These are phyloP conservation scores for Carnegiea gigantea DNA, from an alignment of 179 eudicot species.

Conservation along the genomic window DNA sequence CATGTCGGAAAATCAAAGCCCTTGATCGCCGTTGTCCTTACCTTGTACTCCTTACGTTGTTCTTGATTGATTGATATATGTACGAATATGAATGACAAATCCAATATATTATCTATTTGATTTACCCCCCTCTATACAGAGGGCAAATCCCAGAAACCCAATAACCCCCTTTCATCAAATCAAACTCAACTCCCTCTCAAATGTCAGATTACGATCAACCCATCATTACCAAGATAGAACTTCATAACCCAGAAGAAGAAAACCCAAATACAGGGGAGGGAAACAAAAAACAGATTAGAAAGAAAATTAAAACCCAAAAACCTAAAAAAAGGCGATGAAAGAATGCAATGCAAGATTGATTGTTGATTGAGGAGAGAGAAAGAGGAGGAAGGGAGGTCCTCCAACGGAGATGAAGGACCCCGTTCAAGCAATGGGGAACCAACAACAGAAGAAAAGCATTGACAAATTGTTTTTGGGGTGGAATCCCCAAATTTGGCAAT, in stretches of 20 bases:
- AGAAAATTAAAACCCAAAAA: too few relatives aligned
- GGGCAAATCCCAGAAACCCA: conserved; percentile 16
- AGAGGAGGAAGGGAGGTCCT: conserved; percentile 22
- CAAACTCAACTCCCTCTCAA: conserved; percentile 6
- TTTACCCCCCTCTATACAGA: neutral
- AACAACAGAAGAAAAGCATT: conserved; percentile 22
- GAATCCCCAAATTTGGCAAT: conserved; percentile 22
- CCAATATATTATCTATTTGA: conserved; percentile 2
- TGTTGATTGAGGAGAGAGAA: conserved; percentile 5
- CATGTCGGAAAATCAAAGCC: conserved; percentile 32
- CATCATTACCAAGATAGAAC: neutral
- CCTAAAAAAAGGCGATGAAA: neutral
- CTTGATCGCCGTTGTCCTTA: conserved; percentile 21
- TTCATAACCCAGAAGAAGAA: conserved; percentile 18
- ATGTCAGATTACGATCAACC: conserved; percentile 13
- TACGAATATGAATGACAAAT: neutral
- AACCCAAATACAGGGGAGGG: too few relatives aligned
- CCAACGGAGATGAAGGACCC: conserved; percentile 21
- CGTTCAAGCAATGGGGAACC: conserved; percentile 20
- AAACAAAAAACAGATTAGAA: too few relatives aligned
- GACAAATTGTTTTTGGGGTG: conserved; percentile 14
- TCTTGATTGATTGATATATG: neutral
- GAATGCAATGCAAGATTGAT: neutral
- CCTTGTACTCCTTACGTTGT: neutral
- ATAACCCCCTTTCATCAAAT: conserved; percentile 14